These are phyloP conservation scores for Coelastrella sp. DNA, from an alignment of 139 green algal genomes.

Conservation along the genomic window DNA sequence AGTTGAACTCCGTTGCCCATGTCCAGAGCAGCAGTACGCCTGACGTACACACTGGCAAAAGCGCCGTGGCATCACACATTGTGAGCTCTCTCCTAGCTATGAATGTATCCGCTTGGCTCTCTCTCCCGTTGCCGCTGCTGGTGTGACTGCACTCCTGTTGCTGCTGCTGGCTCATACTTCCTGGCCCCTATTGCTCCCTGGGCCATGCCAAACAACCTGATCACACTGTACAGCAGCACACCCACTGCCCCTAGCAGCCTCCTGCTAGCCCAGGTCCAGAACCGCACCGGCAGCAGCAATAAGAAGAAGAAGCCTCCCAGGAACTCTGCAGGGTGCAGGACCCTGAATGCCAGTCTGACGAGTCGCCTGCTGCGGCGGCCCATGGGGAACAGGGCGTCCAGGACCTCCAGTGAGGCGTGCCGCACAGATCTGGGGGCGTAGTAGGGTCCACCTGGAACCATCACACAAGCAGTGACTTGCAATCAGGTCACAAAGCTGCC, in stretches of 20 bases:
- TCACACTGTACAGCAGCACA: not conserved
- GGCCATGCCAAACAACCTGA: conserved; percentile 3
- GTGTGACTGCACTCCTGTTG: not conserved
- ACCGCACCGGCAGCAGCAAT: conserved; percentile 46
- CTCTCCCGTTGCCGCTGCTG: not conserved
- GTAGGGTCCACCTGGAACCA: conserved; percentile 68
- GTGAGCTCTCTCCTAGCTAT: not conserved
- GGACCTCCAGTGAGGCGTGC: conserved; percentile 50
- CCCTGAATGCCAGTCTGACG: conserved; percentile 67
- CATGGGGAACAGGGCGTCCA: conserved; percentile 79
- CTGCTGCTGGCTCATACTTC: not conserved
- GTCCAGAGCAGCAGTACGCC: no score
- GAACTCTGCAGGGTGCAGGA: conserved; percentile 73
- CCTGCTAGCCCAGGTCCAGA: conserved; percentile 24
- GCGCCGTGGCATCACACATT: no score
- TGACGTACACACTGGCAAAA: no score
- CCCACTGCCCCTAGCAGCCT: conserved; percentile 1
- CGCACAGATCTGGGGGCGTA: conserved; percentile 78
- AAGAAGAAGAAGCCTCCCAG: conserved; percentile 44
- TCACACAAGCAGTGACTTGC: not conserved
- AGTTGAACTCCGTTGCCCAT: no score
- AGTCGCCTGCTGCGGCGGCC: conserved; percentile 65
- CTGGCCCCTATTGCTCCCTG: not conserved
- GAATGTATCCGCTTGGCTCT: not conserved
- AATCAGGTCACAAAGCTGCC: not conserved